Percentiles rank a stretch among this genome's conserved stretches.
Evolutionary conservation across 2,329 filamentous ascomycete genomes (phyloP).

Genomic region (Monosporascus cannonballus): DNA sequence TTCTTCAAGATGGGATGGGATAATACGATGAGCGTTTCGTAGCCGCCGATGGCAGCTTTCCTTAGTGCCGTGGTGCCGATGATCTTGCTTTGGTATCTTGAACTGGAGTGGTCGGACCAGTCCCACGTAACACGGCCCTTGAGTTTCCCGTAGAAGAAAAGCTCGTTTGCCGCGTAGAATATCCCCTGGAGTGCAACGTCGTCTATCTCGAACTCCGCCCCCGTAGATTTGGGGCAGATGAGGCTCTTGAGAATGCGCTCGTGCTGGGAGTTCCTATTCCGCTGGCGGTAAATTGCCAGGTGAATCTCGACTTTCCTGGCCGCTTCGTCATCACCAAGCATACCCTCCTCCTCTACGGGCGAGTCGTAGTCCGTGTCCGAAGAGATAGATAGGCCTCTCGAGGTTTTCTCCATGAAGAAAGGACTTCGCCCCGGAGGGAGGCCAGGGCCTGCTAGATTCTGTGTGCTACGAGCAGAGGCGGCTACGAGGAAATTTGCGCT

Average conservation of each 20-base stretch:
- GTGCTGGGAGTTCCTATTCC: slow-evolving; percentile 43
- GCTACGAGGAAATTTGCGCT: slow-evolving; percentile 6
- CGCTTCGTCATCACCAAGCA: slow-evolving; percentile 38
- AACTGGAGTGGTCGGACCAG: slow-evolving; percentile 41
- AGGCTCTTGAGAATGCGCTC: slow-evolving; percentile 53
- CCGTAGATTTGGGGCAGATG: slow-evolving; percentile 43
- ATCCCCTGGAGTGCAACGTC: slow-evolving; percentile 51
- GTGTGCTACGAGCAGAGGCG: slow-evolving; percentile 3
- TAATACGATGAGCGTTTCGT: slow-evolving; percentile 57
- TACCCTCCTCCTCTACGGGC: slow-evolving; percentile 36
- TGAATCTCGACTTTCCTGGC: slow-evolving; percentile 43
- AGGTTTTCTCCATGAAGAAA: slow-evolving; percentile 40
- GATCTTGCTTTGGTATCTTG: slow-evolving; percentile 43
- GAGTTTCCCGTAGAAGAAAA: slow-evolving; percentile 55
- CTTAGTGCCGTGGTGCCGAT: slow-evolving; percentile 59
- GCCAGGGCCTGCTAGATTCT: slow-evolving; percentile 2
- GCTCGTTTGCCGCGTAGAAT: slow-evolving; percentile 54
- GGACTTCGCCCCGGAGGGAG: background rate
- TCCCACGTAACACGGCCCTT: slow-evolving; percentile 55
- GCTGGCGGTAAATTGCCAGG: slow-evolving; percentile 37
- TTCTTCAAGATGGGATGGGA: slow-evolving; percentile 53
- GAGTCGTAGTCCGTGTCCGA: slow-evolving; percentile 30
- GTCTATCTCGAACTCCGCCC: slow-evolving; percentile 47
- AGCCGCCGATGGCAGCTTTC: slow-evolving; percentile 41
- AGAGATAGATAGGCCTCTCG: slow-evolving; percentile 42